Evolutionary conservation across 768 basidiomycete genomes (phyloP).

Genomic region (Rhizopogon vesiculosus): DNA sequence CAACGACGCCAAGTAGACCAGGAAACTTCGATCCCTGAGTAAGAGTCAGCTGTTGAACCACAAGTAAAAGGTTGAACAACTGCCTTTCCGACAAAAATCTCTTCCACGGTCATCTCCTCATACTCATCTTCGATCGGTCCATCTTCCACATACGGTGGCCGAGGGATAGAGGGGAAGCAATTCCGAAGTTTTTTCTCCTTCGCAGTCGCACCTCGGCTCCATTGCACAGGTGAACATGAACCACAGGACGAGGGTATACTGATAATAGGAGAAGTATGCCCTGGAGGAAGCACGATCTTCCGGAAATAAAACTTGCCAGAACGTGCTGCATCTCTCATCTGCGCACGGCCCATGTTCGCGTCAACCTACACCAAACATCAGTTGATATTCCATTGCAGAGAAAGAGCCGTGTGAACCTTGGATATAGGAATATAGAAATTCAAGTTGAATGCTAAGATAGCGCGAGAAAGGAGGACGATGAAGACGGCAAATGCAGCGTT

Average conservation of each 20-base stretch:
- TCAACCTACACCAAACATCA: constrained; percentile 65
- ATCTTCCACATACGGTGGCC: constrained; percentile 47
- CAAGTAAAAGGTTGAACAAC: constrained; percentile 4
- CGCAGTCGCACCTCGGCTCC: constrained; percentile 29
- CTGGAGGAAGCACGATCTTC: constrained; percentile 71
- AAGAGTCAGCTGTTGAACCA: neutral
- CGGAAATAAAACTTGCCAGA: constrained; percentile 87
- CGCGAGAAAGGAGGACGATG: constrained; percentile 89
- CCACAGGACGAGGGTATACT: constrained; percentile 28
- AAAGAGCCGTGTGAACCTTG: constrained; percentile 48
- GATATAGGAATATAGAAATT: constrained; percentile 98
- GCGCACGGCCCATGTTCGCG: constrained; percentile 92
- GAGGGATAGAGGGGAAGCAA: constrained; percentile 54
- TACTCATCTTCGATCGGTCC: constrained; percentile 75
- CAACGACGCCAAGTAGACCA: constrained; percentile 76
- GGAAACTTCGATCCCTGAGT: constrained; percentile 61
- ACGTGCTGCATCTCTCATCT: constrained; percentile 71
- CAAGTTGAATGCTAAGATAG: constrained; percentile 85
- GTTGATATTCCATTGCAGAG: neutral
- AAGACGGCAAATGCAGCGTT: constrained; percentile 97
- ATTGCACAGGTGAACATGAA: constrained; percentile 25
- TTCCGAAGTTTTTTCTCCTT: constrained; percentile 70
- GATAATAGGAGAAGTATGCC: constrained; percentile 29
- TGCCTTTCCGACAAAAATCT: constrained; percentile 94
- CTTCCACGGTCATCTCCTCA: constrained; percentile 86